phyloP scores from a whole-genome alignment of 495 filamentous ascomycete species.

The Aeminium ludgeri region DNA sequence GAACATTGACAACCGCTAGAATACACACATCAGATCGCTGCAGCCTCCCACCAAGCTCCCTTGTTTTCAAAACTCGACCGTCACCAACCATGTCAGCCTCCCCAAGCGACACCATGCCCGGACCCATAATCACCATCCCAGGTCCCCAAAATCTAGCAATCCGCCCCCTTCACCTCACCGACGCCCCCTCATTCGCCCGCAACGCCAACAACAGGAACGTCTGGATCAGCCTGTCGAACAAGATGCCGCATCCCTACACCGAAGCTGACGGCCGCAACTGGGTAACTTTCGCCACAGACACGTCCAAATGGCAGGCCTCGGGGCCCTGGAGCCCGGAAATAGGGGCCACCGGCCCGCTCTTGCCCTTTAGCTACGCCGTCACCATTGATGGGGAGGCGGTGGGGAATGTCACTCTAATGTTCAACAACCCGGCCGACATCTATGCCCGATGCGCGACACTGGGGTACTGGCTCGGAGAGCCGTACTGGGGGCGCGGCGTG shows the following conservation, averaged over 20 bases:
- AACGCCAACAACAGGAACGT: slow-evolving; percentile 17
- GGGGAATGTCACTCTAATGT: slow-evolving; percentile 19
- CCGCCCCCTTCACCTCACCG: slow-evolving; percentile 1
- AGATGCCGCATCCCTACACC: slow-evolving; percentile 22
- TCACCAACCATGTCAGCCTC: too few species aligned
- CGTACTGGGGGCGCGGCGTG: slow-evolving; percentile 18
- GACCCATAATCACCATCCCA: too few species aligned
- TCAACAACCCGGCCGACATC: slow-evolving; percentile 19
- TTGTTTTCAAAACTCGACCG: too few species aligned
- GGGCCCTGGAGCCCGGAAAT: slow-evolving; percentile 5
- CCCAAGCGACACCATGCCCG: too few species aligned
- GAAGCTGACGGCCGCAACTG: slow-evolving; percentile 15
- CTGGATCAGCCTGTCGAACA: slow-evolving; percentile 18
- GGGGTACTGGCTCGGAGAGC: slow-evolving; percentile 24
- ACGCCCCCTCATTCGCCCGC: slow-evolving; percentile 12
- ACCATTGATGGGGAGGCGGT: slow-evolving; percentile 13
- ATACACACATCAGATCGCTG: too few species aligned
- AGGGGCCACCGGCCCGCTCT: slow-evolving; percentile 2
- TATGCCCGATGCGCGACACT: slow-evolving; percentile 18
- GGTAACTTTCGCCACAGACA: slow-evolving; percentile 12
- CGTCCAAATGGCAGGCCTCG: neutral
- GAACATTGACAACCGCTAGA: too few species aligned
- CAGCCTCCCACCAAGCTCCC: too few species aligned
- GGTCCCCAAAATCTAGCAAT: neutral
- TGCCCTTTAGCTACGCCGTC: slow-evolving; percentile 14